phyloP scores from a whole-genome alignment of 1,284 basidiomycete species.

The Apiotrichum veenhuisii region DNA sequence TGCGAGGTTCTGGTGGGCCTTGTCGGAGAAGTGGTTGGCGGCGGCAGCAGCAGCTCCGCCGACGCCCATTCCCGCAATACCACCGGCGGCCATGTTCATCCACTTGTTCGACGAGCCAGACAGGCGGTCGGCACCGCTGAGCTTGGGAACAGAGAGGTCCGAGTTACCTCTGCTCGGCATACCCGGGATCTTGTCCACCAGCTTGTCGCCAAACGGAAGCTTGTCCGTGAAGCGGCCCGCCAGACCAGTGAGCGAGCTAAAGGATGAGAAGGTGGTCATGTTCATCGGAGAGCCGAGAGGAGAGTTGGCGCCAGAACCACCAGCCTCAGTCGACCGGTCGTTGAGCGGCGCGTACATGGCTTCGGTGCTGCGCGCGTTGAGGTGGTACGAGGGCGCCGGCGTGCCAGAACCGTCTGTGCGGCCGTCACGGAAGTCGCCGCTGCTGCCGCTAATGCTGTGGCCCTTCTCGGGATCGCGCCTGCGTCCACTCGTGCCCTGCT shows the following conservation, averaged over 20 bases:
- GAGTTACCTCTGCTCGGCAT: neutral
- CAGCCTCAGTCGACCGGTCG: neutral
- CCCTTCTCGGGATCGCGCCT: neutral
- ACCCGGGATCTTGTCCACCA: neutral
- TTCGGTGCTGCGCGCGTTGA: neutral
- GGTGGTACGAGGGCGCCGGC: neutral
- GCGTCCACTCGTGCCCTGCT: neutral
- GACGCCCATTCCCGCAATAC: neutral
- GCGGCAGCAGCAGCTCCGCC: neutral
- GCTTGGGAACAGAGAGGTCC: neutral
- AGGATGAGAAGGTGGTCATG: neutral
- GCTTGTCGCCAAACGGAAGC: neutral
- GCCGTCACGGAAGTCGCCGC: neutral
- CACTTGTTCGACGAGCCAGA: neutral
- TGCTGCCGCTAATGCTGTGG: neutral
- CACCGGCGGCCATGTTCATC: neutral
- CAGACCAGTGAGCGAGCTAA: neutral
- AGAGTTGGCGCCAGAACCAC: neutral
- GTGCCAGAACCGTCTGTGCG: neutral
- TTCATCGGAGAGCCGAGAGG: neutral
- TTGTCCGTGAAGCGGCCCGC: neutral
- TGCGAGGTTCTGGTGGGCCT: neutral
- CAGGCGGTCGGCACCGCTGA: neutral
- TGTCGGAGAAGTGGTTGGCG: neutral
- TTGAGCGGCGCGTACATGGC: neutral